phyloP scores from a whole-genome alignment of 2,329 filamentous ascomycete species.

The Pseudogymnoascus sp. region DNA sequence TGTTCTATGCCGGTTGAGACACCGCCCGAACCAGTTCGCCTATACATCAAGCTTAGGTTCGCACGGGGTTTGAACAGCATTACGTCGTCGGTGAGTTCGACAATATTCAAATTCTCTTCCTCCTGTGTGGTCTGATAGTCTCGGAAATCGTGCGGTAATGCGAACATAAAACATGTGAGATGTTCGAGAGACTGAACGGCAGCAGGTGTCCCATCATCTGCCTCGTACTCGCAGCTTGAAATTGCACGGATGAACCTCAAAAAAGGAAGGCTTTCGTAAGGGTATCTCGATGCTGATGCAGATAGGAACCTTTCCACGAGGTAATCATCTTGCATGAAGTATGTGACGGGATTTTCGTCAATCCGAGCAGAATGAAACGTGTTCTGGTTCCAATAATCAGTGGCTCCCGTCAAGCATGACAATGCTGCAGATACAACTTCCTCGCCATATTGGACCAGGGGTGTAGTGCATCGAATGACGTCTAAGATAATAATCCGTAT shows the following conservation, averaged over 20 bases:
- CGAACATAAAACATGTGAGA: constrained; percentile 68
- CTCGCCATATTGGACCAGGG: constrained; percentile 27
- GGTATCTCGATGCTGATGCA: constrained; percentile 68
- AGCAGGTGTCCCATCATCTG: constrained; percentile 30
- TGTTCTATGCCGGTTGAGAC: constrained; percentile 20
- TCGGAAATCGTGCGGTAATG: constrained; percentile 61
- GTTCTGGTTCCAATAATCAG: constrained; percentile 22
- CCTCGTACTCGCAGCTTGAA: constrained; percentile 38
- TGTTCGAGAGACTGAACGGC: constrained; percentile 58
- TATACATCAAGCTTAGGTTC: constrained; percentile 12
- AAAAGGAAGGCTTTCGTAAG: constrained; percentile 76
- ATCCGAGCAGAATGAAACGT: neutral
- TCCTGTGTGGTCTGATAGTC: constrained; percentile 73
- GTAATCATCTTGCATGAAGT: constrained; percentile 41
- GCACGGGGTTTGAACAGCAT: constrained; percentile 50
- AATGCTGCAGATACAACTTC: constrained; percentile 28
- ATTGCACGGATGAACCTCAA: constrained; percentile 62
- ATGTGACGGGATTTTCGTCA: constrained; percentile 30
- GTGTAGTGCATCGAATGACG: constrained; percentile 24
- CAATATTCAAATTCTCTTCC: constrained; percentile 75
- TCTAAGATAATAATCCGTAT: constrained; percentile 29
- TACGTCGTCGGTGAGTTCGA: constrained; percentile 57
- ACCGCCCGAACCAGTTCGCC: constrained; percentile 5
- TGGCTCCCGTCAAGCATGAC: constrained; percentile 22
- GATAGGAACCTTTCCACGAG: constrained; percentile 39